These are phyloP conservation scores for Alloteropsis semialata DNA, from an alignment of 176 grass and related monocot genomes.

Conservation along the genomic window DNA sequence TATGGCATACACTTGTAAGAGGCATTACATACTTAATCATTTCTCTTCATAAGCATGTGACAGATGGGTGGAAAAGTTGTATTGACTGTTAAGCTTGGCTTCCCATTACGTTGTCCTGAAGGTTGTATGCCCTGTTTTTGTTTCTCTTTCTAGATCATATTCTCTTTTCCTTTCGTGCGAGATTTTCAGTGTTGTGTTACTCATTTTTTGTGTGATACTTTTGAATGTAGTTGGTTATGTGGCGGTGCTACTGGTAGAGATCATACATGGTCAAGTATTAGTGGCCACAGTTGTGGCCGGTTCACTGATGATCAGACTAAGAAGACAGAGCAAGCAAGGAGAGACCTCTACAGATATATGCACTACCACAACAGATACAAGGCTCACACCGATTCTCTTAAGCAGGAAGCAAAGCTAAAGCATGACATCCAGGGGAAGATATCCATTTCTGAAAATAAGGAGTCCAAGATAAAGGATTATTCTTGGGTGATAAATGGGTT, in stretches of 20 bases:
- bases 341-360: constrained; percentile 66
- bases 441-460: constrained; percentile 90
- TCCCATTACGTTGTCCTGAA: neutral
- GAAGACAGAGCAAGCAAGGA: constrained; percentile 59
- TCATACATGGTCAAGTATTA: constrained; percentile 91
- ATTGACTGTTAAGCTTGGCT: constrained; percentile 11
- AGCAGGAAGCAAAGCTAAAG: constrained; percentile 65
- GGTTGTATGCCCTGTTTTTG: neutral
- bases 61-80: neutral
- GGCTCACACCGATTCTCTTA: constrained; percentile 72
- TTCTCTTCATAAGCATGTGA: neutral
- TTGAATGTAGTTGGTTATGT: constrained; percentile 84
- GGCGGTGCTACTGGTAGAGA: constrained; percentile 84
- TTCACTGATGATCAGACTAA: constrained; percentile 78
- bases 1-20: neutral
- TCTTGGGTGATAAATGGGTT: constrained; percentile 92
- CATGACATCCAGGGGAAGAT: constrained; percentile 75
- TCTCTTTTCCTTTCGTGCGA: neutral
- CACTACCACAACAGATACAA: constrained; percentile 82
- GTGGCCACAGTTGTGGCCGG: constrained; percentile 83
- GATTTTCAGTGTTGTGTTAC: constrained; percentile 2
- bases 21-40: neutral
- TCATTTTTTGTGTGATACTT: constrained; percentile 25
- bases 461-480: constrained; percentile 93
- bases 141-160: neutral